Conservation (phyloP, 225 moss, liverwort and hornwort species). For the Ulota crispa region DNA sequence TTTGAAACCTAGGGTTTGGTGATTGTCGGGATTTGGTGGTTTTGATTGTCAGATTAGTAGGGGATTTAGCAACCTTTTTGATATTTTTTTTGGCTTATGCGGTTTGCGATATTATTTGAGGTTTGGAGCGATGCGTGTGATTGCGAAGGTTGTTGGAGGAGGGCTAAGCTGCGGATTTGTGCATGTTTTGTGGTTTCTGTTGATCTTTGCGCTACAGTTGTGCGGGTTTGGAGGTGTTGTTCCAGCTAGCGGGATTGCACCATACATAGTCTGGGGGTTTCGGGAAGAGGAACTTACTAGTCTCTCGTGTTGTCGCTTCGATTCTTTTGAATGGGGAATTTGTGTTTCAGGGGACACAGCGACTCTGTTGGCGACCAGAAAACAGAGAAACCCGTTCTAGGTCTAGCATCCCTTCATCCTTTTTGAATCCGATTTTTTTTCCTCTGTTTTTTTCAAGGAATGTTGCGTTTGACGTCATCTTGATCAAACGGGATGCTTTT, state of each 20-base stretch:
- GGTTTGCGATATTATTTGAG: conserved; percentile 1
- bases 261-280: background rate
- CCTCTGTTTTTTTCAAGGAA: background rate
- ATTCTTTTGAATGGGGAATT: background rate
- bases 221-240: too few relatives aligned
- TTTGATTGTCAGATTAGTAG: background rate
- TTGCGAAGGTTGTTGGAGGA: conserved; percentile 18
- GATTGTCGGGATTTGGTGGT: background rate
- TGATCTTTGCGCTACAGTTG: background rate
- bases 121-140: conserved; percentile 32
- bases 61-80: background rate
- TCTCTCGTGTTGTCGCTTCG: background rate
- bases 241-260: conserved; percentile 15
- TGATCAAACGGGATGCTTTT: background rate
- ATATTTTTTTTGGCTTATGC: background rate
- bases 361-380: background rate
- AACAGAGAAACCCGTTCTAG: conserved; percentile 23
- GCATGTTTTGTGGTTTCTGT: conserved; percentile 6
- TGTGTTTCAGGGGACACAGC: background rate
- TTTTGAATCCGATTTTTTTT: background rate
- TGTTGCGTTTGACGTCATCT: background rate
- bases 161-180: background rate
- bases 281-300: conserved; percentile 3
- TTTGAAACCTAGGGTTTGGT: background rate
- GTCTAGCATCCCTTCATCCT: conserved; percentile 13